phyloP scores from a whole-genome alignment of 2,329 filamentous ascomycete species.

The Aspergillus quadrilineatus region DNA sequence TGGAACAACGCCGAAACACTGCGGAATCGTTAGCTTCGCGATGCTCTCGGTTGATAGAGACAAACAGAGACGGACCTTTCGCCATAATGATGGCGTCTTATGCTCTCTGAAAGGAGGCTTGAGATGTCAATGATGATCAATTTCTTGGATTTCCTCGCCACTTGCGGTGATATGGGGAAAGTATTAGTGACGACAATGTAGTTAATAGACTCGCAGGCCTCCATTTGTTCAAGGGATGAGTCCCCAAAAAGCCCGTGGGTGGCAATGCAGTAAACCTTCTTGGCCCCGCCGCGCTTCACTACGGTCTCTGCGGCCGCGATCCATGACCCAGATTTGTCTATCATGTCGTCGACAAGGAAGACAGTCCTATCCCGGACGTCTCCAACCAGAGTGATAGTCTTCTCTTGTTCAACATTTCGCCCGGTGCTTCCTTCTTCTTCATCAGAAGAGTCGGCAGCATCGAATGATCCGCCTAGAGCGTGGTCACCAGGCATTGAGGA shows the following conservation, averaged over 20 bases:
- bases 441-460: conserved; percentile 86
- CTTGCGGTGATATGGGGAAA: conserved; percentile 81
- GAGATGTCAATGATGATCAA: conserved; percentile 87
- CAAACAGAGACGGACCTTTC: conserved; percentile 65
- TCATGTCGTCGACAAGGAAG: conserved; percentile 98
- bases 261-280: conserved; percentile 95
- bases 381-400: conserved; percentile 95
- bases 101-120: conserved; percentile 83
- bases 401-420: conserved; percentile 74
- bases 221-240: conserved; percentile 84
- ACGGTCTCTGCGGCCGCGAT: conserved; percentile 96
- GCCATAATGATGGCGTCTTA: conserved; percentile 93
- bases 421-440: conserved; percentile 66
- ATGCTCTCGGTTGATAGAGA: conserved; percentile 29
- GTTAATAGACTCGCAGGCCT: conserved; percentile 90
- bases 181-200: conserved; percentile 95
- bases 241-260: conserved; percentile 93
- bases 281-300: conserved; percentile 86
- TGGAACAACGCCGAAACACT: conserved; percentile 63
- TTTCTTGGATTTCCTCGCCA: conserved; percentile 71
- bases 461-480: conserved; percentile 78
- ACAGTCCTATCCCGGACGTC: conserved; percentile 86
- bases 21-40: conserved; percentile 22
- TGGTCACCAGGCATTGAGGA: conserved; percentile 70
- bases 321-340: conserved; percentile 95